Conservation (phyloP, 805 yeast species). For the Wickerhamomyces silvicola region DNA sequence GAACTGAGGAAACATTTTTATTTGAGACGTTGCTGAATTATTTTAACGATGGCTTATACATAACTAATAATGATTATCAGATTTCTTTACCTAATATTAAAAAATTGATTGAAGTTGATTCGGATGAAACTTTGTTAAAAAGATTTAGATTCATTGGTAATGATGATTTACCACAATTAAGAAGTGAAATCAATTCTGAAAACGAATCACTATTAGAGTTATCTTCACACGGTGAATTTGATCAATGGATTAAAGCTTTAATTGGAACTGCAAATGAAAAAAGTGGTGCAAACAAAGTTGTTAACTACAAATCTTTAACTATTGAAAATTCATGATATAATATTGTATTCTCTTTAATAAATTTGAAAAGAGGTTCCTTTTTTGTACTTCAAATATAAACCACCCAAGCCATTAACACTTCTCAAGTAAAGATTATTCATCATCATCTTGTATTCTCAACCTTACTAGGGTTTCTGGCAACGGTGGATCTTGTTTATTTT, state of each 20-base stretch:
- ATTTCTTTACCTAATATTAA: conserved; percentile 26
- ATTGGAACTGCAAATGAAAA: conserved; percentile 31
- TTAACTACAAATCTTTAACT: conserved; percentile 30
- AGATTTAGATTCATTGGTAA: conserved; percentile 20
- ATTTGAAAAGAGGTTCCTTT: conserved; percentile 20
- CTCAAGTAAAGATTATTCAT: conserved; percentile 6
- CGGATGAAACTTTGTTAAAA: conserved; percentile 13
- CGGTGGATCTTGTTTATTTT: conserved; percentile 32
- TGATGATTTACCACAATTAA: conserved; percentile 18
- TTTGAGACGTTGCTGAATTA: conserved; percentile 37
- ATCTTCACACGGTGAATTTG: conserved; percentile 14
- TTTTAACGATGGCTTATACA: conserved; percentile 28
- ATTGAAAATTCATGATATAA: conserved; percentile 18
- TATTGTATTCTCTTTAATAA: conserved; percentile 12
- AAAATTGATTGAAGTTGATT: conserved; percentile 7
- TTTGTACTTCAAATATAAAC: conserved; percentile 1
- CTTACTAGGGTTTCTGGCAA: conserved; percentile 64
- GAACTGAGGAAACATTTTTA: conserved; percentile 35
- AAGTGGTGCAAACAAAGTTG: conserved; percentile 27
- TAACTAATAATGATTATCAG: conserved; percentile 15
- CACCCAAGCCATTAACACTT: conserved; percentile 4
- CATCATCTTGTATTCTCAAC: conserved; percentile 42
- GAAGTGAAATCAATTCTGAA: conserved; percentile 17
- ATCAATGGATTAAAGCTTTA: conserved; percentile 25
- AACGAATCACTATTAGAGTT: conserved; percentile 15